Evolutionary conservation across 1,139 yeast species (phyloP).

Genomic region (Kurtzmaniella quercitrusa): DNA sequence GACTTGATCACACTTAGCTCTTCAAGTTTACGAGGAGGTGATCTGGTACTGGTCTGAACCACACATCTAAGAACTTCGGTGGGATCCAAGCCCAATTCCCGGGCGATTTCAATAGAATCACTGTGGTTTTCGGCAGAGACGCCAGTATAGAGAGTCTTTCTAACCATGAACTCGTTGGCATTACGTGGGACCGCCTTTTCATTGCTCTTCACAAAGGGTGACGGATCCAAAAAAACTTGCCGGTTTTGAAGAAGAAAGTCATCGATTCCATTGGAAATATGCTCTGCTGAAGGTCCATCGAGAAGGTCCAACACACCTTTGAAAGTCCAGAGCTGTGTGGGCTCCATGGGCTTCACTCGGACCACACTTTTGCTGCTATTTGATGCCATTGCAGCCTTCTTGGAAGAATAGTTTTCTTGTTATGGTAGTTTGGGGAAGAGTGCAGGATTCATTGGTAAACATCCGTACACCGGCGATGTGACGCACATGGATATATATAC

Average conservation of each 20-base stretch:
- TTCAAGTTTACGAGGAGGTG: slow-evolving; percentile 24
- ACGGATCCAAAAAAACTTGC: slow-evolving; percentile 25
- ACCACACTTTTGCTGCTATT: slow-evolving; percentile 4
- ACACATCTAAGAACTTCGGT: slow-evolving; percentile 46
- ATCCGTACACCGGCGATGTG: neutral
- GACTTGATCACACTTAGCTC: slow-evolving; percentile 23
- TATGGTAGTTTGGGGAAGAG: neutral
- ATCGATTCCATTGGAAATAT: slow-evolving; percentile 38
- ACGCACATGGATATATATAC: too few species aligned
- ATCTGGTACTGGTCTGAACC: slow-evolving; percentile 31
- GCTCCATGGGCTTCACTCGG: slow-evolving; percentile 31
- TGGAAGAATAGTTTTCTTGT: neutral
- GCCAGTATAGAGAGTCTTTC: slow-evolving; percentile 37
- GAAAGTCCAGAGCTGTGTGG: slow-evolving; percentile 41
- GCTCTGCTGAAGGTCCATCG: slow-evolving; percentile 27
- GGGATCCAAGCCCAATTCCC: slow-evolving; percentile 28
- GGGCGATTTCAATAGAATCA: slow-evolving; percentile 39
- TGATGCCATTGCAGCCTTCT: neutral
- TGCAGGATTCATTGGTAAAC: neutral
- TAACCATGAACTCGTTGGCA: slow-evolving; percentile 29
- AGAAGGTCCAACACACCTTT: slow-evolving; percentile 37
- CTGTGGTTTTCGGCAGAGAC: slow-evolving; percentile 26
- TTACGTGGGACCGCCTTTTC: slow-evolving; percentile 8
- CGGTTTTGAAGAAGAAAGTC: slow-evolving; percentile 39
- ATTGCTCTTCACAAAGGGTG: slow-evolving; percentile 25